phyloP scores from a whole-genome alignment of 139 green algal genomes.

The Dunaliella primolecta region DNA sequence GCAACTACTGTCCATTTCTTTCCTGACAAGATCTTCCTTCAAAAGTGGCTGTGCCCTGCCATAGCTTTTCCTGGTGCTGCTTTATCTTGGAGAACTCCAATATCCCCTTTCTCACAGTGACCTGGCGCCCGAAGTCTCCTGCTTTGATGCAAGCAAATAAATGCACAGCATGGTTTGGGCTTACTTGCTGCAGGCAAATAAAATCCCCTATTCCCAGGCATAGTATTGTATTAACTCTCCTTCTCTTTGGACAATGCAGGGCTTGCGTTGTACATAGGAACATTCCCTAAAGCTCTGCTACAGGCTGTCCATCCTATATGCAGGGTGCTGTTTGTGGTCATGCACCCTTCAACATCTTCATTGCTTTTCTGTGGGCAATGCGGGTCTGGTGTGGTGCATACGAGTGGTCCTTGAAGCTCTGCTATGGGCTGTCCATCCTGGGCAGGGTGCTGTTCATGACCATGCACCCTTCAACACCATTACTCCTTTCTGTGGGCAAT shows the following conservation, averaged over 20 bases:
- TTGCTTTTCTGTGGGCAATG: neutral
- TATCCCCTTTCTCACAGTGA: too few relatives aligned
- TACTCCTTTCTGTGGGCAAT: conserved; percentile 1
- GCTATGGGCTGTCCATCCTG: conserved; percentile 74
- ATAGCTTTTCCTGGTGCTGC: too few relatives aligned
- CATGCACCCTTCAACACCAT: conserved; percentile 61
- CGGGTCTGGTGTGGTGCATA: conserved; percentile 52
- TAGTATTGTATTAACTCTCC: too few relatives aligned
- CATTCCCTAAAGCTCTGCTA: conserved; percentile 74
- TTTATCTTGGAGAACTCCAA: too few relatives aligned
- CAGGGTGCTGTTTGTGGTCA: conserved; percentile 65
- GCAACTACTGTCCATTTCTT: too few relatives aligned
- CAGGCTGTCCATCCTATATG: conserved; percentile 71
- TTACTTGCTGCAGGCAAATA: too few relatives aligned
- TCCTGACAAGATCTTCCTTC: too few relatives aligned
- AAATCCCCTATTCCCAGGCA: too few relatives aligned
- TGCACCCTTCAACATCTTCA: conserved; percentile 61
- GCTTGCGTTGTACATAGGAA: conserved; percentile 61
- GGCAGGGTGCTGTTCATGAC: conserved; percentile 69
- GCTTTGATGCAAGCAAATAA: too few relatives aligned
- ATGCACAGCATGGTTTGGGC: too few relatives aligned
- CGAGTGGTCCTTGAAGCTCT: conserved; percentile 71
- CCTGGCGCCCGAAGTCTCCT: too few relatives aligned
- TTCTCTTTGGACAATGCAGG: conserved; percentile 1
- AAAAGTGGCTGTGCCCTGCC: too few relatives aligned